Evolutionary conservation across 179 eudicot species (phyloP).

Genomic region (Monotropa hypopitys): DNA sequence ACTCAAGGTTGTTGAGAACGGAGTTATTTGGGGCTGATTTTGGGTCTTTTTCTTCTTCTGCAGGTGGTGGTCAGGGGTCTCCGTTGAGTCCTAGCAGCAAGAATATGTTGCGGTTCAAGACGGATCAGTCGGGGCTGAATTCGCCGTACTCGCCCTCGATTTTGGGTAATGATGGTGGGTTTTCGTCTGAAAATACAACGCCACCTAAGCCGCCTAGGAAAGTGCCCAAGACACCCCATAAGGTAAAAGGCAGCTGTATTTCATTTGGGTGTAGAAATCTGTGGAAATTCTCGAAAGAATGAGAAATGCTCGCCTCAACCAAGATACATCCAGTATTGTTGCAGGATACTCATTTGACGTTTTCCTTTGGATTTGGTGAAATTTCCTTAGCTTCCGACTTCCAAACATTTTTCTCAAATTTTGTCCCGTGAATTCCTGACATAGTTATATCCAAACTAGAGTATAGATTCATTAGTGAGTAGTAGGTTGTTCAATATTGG

Average conservation of each 20-base stretch:
- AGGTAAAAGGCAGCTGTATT: slow-evolving; percentile 28
- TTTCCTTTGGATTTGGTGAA: background rate
- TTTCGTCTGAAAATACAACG: slow-evolving; percentile 28
- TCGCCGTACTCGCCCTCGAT: slow-evolving; percentile 54
- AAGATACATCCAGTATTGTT: too few relatives aligned
- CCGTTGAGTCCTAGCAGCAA: slow-evolving; percentile 46
- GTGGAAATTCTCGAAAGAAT: background rate
- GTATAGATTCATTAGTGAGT: background rate
- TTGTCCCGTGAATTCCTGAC: too few relatives aligned
- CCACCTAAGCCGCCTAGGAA: slow-evolving; percentile 81
- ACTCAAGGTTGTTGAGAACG: slow-evolving; percentile 49
- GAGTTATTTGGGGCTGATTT: slow-evolving; percentile 88
- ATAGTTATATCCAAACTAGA: background rate
- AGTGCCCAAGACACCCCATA: slow-evolving; percentile 89
- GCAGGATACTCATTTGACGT: too few relatives aligned
- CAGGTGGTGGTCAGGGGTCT: slow-evolving; percentile 44
- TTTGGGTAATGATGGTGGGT: slow-evolving; percentile 36
- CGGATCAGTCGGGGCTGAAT: slow-evolving; percentile 48
- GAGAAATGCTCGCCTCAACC: too few relatives aligned
- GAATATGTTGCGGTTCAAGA: slow-evolving; percentile 80
- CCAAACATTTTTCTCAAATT: too few relatives aligned
- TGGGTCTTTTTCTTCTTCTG: slow-evolving; percentile 46
- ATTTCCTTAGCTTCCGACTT: background rate
- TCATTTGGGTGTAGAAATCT: background rate
- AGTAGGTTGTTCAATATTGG: background rate